Evolutionary conservation across 2,329 filamentous ascomycete species (phyloP), one percentile per base, ranked within the genome.

Genomic region (Penicillium sp.): DNA sequence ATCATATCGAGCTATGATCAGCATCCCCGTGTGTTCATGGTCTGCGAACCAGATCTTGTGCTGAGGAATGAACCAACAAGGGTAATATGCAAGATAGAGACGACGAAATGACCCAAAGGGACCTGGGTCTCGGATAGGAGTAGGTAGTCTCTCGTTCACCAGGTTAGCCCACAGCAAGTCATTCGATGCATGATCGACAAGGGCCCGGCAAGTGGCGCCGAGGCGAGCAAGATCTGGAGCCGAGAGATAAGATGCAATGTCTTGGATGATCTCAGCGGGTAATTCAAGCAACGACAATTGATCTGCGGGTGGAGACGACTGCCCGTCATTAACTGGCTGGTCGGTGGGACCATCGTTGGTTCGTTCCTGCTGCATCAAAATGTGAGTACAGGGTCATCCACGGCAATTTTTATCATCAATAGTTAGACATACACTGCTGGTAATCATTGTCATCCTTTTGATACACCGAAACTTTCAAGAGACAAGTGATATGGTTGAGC

Each of bases 31-130:
- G 46, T 90, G 80, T 31, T 86, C 82, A 2, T 79, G 81, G 71
- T 96, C 90, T 56, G 85, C 83, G 67, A 96, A 93, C 92, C 92
- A 97, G 60, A 97, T 78, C 72, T 89, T 92, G 68, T 89, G 80
- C 49, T 83, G 85, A 0, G 89, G 80, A 1, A 97, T 78, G 66
- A 96, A 96, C 92, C 92, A 97, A 64, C 87, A 85, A 0, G 88
- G 87, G 60, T 94, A 82, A 68, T 94, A 89, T 21, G 86, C 80
- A 40, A 81, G 76, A 69, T 89, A 96, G 3, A 96, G 82, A 27
- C 88, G 81, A 54, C 83, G 84, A 72, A 86, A 96, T 25, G 80
- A 86, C 2, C 75, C 63, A 65, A 82, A 86, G 7, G 87, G 86
- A 7, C 79, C 80, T 0, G 86, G 78, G 1, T 79, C 78, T 1